Percentiles rank a stretch among this genome's conserved stretches.
Evolutionary conservation across 352 stramenopile genomes (phyloP).

Genomic region (Globisporangium takayamanum): DNA sequence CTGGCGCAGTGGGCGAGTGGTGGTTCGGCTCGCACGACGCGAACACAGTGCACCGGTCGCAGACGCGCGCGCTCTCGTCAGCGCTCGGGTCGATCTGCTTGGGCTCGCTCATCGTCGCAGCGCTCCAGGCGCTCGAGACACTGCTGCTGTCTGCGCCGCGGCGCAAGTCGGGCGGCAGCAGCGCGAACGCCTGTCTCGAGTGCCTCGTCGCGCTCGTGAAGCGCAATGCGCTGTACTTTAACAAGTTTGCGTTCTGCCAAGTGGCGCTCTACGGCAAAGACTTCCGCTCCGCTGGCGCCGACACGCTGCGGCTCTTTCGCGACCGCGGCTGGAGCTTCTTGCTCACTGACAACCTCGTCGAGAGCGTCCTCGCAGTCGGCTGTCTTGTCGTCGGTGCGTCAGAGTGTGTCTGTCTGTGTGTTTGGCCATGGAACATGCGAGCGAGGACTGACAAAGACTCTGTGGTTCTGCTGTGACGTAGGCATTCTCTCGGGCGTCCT

Average conservation of each 20-base stretch:
- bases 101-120: constrained; percentile 71
- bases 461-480: constrained; percentile 15
- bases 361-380: constrained; percentile 64
- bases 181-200: constrained; percentile 75
- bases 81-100: constrained; percentile 83
- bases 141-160: constrained; percentile 61
- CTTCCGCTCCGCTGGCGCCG: constrained; percentile 59
- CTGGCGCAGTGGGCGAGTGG: constrained; percentile 78
- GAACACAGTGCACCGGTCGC: constrained; percentile 64
- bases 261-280: constrained; percentile 84
- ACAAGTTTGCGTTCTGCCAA: constrained; percentile 86
- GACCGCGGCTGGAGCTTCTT: constrained; percentile 74
- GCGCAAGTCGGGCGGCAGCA: constrained; percentile 45
- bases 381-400: constrained; percentile 69
- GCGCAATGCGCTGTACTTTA: constrained; percentile 77
- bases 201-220: constrained; percentile 68
- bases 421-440: background rate
- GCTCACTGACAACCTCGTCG: constrained; percentile 77
- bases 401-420: background rate
- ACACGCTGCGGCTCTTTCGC: constrained; percentile 80
- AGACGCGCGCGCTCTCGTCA: constrained; percentile 58
- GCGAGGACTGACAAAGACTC: background rate
- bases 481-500: constrained; percentile 67
- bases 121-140: constrained; percentile 56
- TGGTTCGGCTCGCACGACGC: constrained; percentile 73